Conservation (phyloP, 225 moss, liverwort and hornwort species). For the Ulota crispa region DNA sequence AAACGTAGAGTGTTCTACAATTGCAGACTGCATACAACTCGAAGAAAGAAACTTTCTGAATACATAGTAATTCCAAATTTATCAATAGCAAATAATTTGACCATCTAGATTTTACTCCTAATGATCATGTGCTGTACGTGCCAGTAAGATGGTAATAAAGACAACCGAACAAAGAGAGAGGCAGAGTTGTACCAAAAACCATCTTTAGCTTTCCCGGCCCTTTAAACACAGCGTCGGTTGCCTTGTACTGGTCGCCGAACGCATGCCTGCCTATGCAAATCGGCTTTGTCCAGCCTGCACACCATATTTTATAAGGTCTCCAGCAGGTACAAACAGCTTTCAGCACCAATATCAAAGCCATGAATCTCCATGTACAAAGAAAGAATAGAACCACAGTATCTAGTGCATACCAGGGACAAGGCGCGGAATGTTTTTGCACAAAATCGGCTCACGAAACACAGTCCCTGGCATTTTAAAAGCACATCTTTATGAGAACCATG, state of each 20-base stretch:
- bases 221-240: conserved; percentile 85
- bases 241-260: conserved; percentile 92
- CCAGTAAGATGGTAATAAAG: not conserved
- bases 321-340: not conserved
- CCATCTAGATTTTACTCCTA: not conserved
- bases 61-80: not conserved
- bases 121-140: not conserved
- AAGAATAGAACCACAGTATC: not conserved
- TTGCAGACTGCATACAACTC: not conserved
- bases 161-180: not conserved
- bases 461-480: conserved; percentile 51
- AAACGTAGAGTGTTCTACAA: not conserved
- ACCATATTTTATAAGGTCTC: conserved; percentile 7
- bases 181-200: conserved; percentile 67
- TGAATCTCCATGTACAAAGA: not conserved
- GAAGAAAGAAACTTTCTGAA: not conserved
- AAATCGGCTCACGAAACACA: conserved; percentile 93
- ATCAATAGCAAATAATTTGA: not conserved
- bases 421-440: conserved; percentile 92
- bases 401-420: conserved; percentile 60
- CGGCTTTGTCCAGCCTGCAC: conserved; percentile 79
- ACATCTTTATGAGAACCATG: not conserved
- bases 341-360: not conserved
- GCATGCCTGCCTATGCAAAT: conserved; percentile 99
- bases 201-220: conserved; percentile 89